Conservation (phyloP, 2,329 filamentous ascomycete genomes). For the Zopfia rhizophila region DNA sequence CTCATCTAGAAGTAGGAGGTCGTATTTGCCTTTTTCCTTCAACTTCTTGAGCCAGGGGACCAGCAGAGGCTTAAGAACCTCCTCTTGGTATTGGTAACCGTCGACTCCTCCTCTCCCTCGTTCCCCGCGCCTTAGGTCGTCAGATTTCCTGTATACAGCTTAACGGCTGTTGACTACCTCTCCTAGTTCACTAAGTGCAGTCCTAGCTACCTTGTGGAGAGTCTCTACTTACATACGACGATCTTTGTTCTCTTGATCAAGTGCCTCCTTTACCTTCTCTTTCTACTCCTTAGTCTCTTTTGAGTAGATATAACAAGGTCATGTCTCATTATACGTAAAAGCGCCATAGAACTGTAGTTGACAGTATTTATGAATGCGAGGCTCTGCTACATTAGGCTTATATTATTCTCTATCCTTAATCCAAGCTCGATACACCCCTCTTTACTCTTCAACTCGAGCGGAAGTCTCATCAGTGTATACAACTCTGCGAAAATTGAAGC, state of each 20-base stretch:
- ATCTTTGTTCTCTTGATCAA: too few species aligned
- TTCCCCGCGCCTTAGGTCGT: slow-evolving; percentile 8
- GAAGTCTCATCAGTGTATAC: slow-evolving; percentile 13
- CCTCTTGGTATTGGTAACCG: slow-evolving; percentile 9
- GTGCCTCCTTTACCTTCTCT: too few species aligned
- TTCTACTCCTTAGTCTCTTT: slow-evolving; percentile 7
- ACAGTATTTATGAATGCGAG: slow-evolving; percentile 1
- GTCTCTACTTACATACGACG: too few species aligned
- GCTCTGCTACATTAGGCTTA: slow-evolving; percentile 1
- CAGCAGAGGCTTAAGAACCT: slow-evolving; percentile 7
- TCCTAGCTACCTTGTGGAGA: too few species aligned
- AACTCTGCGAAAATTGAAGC: slow-evolving; percentile 4
- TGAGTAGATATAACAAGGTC: slow-evolving; percentile 9
- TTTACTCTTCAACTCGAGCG: slow-evolving; percentile 6
- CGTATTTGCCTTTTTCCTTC: slow-evolving; percentile 1
- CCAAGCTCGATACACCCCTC: slow-evolving; percentile 3
- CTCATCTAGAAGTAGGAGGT: slow-evolving; percentile 16
- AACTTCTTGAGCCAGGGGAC: slow-evolving; percentile 12
- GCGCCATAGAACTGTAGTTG: slow-evolving; percentile 10
- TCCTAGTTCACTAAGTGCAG: too few species aligned
- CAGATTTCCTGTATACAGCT: slow-evolving; percentile 10
- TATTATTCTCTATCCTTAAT: slow-evolving; percentile 7
- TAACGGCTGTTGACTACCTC: too few species aligned
- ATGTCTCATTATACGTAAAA: slow-evolving; percentile 15
- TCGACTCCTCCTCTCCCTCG: too few species aligned